A percentile compares a stretch with the other conserved stretches of the same genome.
phyloP scores from a whole-genome alignment of 805 yeast genomes.

The Tetrapisispora taiwanensis region DNA sequence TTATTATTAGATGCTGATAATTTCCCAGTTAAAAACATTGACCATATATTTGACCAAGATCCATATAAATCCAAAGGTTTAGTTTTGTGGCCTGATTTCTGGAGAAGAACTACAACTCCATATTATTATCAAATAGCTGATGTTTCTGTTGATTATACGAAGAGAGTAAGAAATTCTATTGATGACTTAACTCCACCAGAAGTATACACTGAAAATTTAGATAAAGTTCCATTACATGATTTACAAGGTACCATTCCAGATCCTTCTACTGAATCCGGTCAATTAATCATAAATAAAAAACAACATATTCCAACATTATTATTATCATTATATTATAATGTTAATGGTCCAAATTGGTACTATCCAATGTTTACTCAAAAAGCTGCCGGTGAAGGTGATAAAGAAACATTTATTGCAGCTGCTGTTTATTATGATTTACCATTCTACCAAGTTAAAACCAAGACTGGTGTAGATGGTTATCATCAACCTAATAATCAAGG shows the following conservation, averaged over 20 bases:
- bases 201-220: conserved; percentile 17
- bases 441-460: conserved; percentile 40
- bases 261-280: conserved; percentile 70
- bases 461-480: conserved; percentile 34
- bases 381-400: conserved; percentile 75
- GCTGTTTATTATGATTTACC: conserved; percentile 37
- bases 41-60: conserved; percentile 45
- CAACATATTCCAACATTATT: conserved; percentile 49
- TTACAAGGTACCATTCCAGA: conserved; percentile 58
- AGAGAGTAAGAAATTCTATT: conserved; percentile 31
- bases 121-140: conserved; percentile 62
- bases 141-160: conserved; percentile 35
- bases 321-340: conserved; percentile 55
- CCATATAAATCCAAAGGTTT: conserved; percentile 46
- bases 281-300: conserved; percentile 52
- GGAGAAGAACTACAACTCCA: conserved; percentile 80
- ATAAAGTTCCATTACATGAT: conserved; percentile 42
- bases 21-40: conserved; percentile 58
- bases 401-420: conserved; percentile 63
- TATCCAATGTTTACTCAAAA: conserved; percentile 68
- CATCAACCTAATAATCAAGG: conserved; percentile 22
- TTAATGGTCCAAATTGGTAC: conserved; percentile 56
- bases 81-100: conserved; percentile 77
- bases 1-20: conserved; percentile 70
- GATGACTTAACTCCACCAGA: conserved; percentile 30